Base-by-base conservation (phyloP, 2,329 filamentous ascomycete species). In the Nemania abortiva region DNA sequence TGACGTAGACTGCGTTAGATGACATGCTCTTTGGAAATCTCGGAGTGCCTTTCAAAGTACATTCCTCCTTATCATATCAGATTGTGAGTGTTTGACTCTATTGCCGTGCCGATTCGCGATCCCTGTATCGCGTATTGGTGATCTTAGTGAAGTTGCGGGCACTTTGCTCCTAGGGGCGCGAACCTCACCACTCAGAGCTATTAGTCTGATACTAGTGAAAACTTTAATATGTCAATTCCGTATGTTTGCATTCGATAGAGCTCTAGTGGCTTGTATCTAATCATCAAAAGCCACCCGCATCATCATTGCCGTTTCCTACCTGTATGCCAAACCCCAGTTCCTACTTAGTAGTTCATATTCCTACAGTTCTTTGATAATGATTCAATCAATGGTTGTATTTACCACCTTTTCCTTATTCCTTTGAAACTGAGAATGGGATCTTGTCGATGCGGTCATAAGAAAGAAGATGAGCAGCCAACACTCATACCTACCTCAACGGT, bases 11-110 rank as follows among this genome's bases (percentile, higher is more conserved):
- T 24, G 52, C 42, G 58, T 56, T 34, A 60, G 63, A 47, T n/a
- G 50, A 39, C 53, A 55, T 31, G 20, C 56, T 27, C 42, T 56
- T 52, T 6, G 50, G 64, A n/a, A 74, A 67, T 74, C 85, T 88
- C 56, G 87, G 87, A 15, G 81, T 85, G 45, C 92, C 88, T 88
- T 66, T 85, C 83, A 24, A 83, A 71, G 70, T 31, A 60, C 10
- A 71, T 60, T 1, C 70, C 94, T 22, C 89, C 91, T 1, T 92
- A 94, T 74, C 86, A 90, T 54, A 85, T 93, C 18, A 88, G 94
- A 71, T 82, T 89, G 27, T 86, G 89, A 63, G 89, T 96, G 49
- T 93, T 97, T 75, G 81, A 87, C 54, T 89, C 88, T 77, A 90
- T 92, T 11, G 88, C 91, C 2, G 80, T 84, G 58, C 87, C 89